phyloP scores from a whole-genome alignment of 2,329 filamentous ascomycete genomes.

The Remersonia thermophila region DNA sequence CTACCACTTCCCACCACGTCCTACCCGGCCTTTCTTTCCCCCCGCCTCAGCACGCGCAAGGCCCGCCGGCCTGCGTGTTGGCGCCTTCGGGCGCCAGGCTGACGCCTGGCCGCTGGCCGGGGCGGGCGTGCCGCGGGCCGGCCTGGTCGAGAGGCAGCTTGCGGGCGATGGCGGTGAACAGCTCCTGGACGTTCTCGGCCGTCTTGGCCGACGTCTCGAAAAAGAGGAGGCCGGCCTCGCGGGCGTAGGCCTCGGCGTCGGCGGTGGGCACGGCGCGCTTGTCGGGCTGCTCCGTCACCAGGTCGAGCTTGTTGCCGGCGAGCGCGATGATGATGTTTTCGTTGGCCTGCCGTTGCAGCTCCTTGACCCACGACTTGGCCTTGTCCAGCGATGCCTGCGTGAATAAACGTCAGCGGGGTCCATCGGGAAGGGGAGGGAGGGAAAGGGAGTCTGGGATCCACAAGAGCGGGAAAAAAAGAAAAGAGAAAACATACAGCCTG shows the following conservation, averaged over 20 bases:
- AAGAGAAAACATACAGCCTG: constrained; percentile 73
- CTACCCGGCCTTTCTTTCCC: not conserved
- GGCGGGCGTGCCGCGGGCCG: constrained; percentile 74
- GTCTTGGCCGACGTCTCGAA: constrained; percentile 99
- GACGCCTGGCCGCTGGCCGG: constrained; percentile 47
- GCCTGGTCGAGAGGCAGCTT: constrained; percentile 93
- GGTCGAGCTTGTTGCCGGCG: constrained; percentile 93
- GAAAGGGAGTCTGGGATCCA: no score
- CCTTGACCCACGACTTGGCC: constrained; percentile 98
- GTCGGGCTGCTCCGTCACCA: constrained; percentile 87
- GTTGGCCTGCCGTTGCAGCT: constrained; percentile 95
- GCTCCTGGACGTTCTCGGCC: constrained; percentile 84
- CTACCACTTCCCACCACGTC: no score
- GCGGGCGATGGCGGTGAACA: constrained; percentile 96
- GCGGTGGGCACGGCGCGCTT: constrained; percentile 83
- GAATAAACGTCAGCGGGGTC: not conserved
- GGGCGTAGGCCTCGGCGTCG: constrained; percentile 90
- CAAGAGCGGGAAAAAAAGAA: no score
- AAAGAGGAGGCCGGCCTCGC: constrained; percentile 86
- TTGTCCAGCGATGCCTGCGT: constrained; percentile 86
- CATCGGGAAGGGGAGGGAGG: no score
- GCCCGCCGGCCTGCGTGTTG: constrained; percentile 43
- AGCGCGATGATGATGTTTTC: constrained; percentile 99
- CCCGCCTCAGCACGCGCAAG: constrained; percentile 40
- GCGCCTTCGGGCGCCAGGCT: constrained; percentile 43